phyloP scores from a whole-genome alignment of 441 rosid genomes.

The Syzygium syzygioides region DNA sequence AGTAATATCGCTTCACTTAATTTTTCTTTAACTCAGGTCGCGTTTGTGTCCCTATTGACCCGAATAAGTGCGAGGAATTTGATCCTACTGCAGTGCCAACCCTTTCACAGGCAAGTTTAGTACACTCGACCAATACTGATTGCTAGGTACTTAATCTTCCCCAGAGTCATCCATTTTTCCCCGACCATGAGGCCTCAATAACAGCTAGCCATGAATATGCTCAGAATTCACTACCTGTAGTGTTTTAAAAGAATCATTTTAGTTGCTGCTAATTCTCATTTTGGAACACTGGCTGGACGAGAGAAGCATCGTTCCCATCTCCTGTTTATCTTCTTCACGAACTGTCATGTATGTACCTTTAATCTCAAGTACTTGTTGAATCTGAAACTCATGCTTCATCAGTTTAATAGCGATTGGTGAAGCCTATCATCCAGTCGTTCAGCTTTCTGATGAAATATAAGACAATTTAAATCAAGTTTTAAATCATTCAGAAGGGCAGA shows the following conservation, averaged over 20 bases:
- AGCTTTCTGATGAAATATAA: neutral
- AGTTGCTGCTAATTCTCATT: neutral
- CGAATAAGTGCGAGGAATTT: conserved; percentile 66
- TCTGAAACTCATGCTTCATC: neutral
- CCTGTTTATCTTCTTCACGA: neutral
- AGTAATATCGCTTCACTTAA: neutral
- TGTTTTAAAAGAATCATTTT: neutral
- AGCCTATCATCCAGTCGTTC: neutral
- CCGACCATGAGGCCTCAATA: neutral
- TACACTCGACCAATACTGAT: neutral
- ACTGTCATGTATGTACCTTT: neutral
- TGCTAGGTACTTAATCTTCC: neutral
- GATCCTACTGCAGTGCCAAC: conserved; percentile 88
- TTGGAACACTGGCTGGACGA: neutral
- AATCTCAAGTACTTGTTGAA: neutral
- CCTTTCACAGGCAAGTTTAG: conserved; percentile 49
- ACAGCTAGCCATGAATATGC: neutral
- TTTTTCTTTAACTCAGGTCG: conserved; percentile 48
- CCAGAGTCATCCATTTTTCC: neutral
- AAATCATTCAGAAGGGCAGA: neutral
- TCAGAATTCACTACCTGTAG: neutral
- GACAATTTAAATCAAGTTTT: neutral
- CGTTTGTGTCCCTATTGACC: conserved; percentile 91
- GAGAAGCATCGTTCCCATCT: neutral
- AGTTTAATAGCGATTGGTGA: neutral